These are phyloP conservation scores for Oryza longistaminata DNA, from an alignment of 176 grass and related monocot species.

Conservation along the genomic window DNA sequence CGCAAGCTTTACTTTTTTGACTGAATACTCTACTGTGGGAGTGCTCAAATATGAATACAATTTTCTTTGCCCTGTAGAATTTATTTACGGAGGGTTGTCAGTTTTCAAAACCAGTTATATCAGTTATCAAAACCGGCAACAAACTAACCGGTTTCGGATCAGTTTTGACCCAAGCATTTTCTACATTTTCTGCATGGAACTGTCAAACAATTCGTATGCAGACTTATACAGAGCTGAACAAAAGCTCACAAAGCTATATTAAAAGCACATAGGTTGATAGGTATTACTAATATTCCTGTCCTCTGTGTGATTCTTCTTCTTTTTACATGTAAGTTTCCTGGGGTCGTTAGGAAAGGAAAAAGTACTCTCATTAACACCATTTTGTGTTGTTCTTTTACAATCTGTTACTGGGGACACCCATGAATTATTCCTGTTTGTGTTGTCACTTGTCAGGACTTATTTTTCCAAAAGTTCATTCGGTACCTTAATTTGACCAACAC, in stretches of 20 bases:
- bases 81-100: neutral
- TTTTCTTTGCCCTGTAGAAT: neutral
- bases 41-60: neutral
- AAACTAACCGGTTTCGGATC: neutral
- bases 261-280: neutral
- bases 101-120: constrained; percentile 6
- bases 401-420: neutral
- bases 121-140: constrained; percentile 14
- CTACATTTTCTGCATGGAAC: constrained; percentile 13
- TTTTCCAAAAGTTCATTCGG: neutral
- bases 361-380: neutral
- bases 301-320: neutral
- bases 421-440: neutral
- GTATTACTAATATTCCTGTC: neutral
- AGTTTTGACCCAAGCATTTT: constrained; percentile 17
- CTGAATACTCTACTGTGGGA: neutral
- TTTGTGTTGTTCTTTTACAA: neutral
- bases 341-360: neutral
- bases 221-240: neutral
- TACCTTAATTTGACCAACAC: constrained; percentile 18
- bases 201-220: neutral
- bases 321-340: neutral
- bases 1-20: constrained; percentile 17
- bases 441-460: neutral
- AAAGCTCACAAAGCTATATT: neutral